Conservation (phyloP, 352 stramenopile genomes). For the Phytophthora aleatoria region DNA sequence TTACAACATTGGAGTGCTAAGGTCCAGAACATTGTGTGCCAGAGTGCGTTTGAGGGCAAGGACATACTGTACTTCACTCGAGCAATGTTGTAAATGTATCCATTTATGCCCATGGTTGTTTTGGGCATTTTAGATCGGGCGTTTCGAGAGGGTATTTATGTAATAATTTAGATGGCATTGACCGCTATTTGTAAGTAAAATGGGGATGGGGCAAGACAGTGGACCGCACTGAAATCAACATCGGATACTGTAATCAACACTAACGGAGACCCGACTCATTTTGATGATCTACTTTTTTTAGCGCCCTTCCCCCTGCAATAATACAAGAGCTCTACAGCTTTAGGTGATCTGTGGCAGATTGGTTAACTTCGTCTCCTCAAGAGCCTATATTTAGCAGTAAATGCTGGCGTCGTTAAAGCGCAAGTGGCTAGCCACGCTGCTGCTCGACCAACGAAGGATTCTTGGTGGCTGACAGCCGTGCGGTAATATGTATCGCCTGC, state of each 20-base stretch:
- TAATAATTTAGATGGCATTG: slow-evolving; percentile 4
- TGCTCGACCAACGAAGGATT: slow-evolving; percentile 5
- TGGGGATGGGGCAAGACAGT: slow-evolving; percentile 14
- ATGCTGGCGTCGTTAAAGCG: no score
- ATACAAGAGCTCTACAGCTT: not conserved
- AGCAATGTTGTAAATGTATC: no score
- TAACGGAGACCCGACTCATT: slow-evolving; percentile 10
- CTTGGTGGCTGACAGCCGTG: not conserved
- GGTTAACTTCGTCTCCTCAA: not conserved
- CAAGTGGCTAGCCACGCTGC: no score
- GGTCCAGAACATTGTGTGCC: no score
- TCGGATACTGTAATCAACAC: slow-evolving; percentile 16
- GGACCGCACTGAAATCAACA: slow-evolving; percentile 23
- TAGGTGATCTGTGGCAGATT: not conserved
- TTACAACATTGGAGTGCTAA: no score
- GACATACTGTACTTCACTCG: no score
- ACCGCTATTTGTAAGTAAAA: not conserved
- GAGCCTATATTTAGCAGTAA: not conserved
- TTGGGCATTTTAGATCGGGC: not conserved
- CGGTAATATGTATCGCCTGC: not conserved
- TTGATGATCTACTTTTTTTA: slow-evolving; percentile 16
- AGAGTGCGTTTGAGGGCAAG: no score
- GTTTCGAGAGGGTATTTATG: not conserved
- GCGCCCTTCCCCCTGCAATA: not conserved
- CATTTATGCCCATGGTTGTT: not conserved